A percentile compares a stretch with the other conserved stretches of the same genome.
Evolutionary conservation across 2,329 filamentous ascomycete species (phyloP).

Genomic region (Lanzia echinophila): DNA sequence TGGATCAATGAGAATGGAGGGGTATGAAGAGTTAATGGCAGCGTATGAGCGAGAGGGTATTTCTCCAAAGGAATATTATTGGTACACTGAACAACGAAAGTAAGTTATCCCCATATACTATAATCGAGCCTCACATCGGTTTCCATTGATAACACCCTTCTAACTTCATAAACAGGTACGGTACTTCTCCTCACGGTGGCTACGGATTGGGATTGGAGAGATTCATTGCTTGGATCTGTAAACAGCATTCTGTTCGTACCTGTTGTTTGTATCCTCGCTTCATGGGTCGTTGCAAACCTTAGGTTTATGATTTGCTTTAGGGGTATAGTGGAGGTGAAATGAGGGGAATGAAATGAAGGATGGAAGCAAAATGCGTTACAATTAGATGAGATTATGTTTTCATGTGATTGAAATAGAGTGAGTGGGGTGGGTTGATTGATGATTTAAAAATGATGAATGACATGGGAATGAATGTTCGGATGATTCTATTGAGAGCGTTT

Average conservation of each 20-base stretch:
- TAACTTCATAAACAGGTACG: constrained; percentile 55
- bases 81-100: constrained; percentile 95
- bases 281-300: constrained; percentile 76
- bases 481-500: too few relatives aligned
- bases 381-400: too few relatives aligned
- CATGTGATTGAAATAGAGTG: too few relatives aligned
- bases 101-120: constrained; percentile 41
- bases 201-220: constrained; percentile 91
- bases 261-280: constrained; percentile 74
- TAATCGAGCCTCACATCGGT: neutral
- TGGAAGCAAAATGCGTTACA: too few relatives aligned
- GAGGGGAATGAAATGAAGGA: too few relatives aligned
- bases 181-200: constrained; percentile 71
- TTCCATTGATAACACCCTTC: neutral
- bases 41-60: constrained; percentile 86
- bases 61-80: constrained; percentile 82
- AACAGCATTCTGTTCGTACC: constrained; percentile 57
- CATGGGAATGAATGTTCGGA: too few relatives aligned
- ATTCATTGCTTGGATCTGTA: constrained; percentile 56
- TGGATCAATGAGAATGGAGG: constrained; percentile 92
- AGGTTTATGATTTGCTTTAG: constrained; percentile 18
- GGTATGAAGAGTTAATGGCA: constrained; percentile 80
- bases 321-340: too few relatives aligned
- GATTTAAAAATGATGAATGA: too few relatives aligned
- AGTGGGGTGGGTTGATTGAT: too few relatives aligned